These are phyloP conservation scores for Pelagomonas calceolata DNA, from an alignment of 108 stramenopile species.

Conservation along the genomic window DNA sequence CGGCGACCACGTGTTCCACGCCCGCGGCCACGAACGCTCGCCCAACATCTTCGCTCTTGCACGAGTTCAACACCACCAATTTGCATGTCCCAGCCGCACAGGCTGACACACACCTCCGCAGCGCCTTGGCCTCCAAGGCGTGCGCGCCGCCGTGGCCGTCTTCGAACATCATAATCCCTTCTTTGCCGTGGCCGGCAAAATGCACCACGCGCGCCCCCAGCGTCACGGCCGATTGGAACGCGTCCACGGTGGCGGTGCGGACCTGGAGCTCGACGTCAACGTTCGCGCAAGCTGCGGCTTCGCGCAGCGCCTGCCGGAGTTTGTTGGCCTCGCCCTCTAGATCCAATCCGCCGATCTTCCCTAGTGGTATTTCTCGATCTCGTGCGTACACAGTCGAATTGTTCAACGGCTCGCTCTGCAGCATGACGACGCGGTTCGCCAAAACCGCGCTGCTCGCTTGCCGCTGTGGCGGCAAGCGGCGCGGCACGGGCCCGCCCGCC, in stretches of 20 bases:
- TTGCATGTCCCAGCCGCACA: not conserved
- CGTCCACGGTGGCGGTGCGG: not conserved
- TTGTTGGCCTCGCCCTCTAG: not conserved
- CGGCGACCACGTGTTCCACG: conserved; percentile 1
- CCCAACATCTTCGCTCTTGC: not conserved
- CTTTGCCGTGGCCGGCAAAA: not conserved
- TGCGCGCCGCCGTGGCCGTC: not conserved
- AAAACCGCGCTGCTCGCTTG: too few species aligned
- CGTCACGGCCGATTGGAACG: not conserved
- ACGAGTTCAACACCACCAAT: not conserved
- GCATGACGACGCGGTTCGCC: too few species aligned
- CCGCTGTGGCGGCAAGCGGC: too few species aligned
- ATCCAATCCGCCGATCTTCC: too few species aligned
- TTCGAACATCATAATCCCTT: not conserved
- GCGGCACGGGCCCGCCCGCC: too few species aligned
- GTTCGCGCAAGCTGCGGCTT: not conserved
- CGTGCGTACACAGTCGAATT: too few species aligned
- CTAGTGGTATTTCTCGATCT: too few species aligned
- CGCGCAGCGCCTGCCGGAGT: not conserved
- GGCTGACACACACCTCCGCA: not conserved
- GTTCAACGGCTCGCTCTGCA: too few species aligned
- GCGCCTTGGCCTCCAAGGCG: not conserved
- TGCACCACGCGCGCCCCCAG: not conserved
- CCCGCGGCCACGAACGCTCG: not conserved
- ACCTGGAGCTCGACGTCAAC: not conserved